Evolutionary conservation across 2,329 filamentous ascomycete genomes (phyloP), one percentile per base, ranked within the genome.

Genomic region (Talaromyces sp.): DNA sequence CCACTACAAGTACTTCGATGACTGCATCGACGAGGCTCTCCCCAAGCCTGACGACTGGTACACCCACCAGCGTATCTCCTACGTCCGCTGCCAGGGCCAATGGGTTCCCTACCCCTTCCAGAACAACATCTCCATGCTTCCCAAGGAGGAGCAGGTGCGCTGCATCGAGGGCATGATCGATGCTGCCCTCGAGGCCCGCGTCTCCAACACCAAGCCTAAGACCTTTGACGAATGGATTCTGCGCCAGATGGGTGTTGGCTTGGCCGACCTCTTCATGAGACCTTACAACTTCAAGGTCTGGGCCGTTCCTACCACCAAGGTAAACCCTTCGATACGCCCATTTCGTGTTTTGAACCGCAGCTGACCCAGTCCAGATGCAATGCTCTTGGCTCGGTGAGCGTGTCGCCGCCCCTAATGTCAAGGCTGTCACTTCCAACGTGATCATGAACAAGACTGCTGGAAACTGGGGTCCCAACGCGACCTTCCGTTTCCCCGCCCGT

Each of bases 241-340:
- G 70, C 88, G 95, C 71, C 96, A 89, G 82, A 93, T 89, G 81
- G 95, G 95, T 71, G 81, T 86, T 70, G 93, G 93, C 70, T 84
- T 99, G 71, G 93, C 93, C 67, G 87, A 99, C 77, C 84, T 93
- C 70, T 99, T 99, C 86, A 99, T 99, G 95, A 86, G 95, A 71
- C 95, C 95, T 58, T 99, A 99, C 85, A 99, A 99, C 86, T 99
- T 89, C 88, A 99, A 99, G 83, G 95, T 99, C 75, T 99, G 95
- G 95, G 95, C 95, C 64, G 93, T 98, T 70, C 95, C 95, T 62
- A 97, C 93, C 60, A 96, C 89, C 68, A 96, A 96, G 87, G 91
- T 96, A 84, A 71, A 83, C 65, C 3, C 32, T 13, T 13, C 4
- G 32, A 14, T 14, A 32, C 29, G 13, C 8, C 3, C 4, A 14